Evolutionary conservation across 441 rosid genomes (phyloP).

Genomic region (Melastoma candidum): DNA sequence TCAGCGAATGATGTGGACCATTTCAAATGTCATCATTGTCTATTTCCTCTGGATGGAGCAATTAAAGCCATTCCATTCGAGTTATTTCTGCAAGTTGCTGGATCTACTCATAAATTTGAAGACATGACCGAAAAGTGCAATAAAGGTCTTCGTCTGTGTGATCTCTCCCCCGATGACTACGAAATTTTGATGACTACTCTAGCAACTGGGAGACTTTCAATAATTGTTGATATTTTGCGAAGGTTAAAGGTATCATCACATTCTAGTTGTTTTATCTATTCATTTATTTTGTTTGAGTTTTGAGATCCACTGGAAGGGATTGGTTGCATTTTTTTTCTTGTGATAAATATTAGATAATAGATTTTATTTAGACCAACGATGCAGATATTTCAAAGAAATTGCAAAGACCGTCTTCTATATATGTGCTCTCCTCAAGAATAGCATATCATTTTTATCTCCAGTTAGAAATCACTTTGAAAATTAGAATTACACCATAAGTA

Average conservation of each 20-base stretch:
- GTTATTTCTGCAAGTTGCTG: slow-evolving; percentile 81
- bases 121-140: slow-evolving; percentile 73
- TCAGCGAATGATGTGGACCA: slow-evolving; percentile 20
- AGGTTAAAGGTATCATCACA: slow-evolving; percentile 61
- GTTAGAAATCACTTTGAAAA: too few relatives aligned
- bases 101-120: slow-evolving; percentile 56
- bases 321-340: too few relatives aligned
- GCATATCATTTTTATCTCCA: too few relatives aligned
- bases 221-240: slow-evolving; percentile 69
- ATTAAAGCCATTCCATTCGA: slow-evolving; percentile 73
- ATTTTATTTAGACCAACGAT: too few relatives aligned
- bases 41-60: slow-evolving; percentile 73
- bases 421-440: too few relatives aligned
- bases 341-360: too few relatives aligned
- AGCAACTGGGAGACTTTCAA: slow-evolving; percentile 80
- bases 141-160: slow-evolving; percentile 57
- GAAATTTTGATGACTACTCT: slow-evolving; percentile 64
- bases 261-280: slow-evolving; percentile 3
- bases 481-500: too few relatives aligned
- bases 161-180: slow-evolving; percentile 68
- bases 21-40: slow-evolving; percentile 33
- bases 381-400: too few relatives aligned
- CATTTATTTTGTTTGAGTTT: slow-evolving; percentile 4
- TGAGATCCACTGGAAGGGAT: not conserved
- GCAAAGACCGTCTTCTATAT: too few relatives aligned